Percentiles rank a stretch among this genome's conserved stretches.
These are phyloP conservation scores for Xylaria telfairii DNA, from an alignment of 495 filamentous ascomycete species.

Conservation along the genomic window DNA sequence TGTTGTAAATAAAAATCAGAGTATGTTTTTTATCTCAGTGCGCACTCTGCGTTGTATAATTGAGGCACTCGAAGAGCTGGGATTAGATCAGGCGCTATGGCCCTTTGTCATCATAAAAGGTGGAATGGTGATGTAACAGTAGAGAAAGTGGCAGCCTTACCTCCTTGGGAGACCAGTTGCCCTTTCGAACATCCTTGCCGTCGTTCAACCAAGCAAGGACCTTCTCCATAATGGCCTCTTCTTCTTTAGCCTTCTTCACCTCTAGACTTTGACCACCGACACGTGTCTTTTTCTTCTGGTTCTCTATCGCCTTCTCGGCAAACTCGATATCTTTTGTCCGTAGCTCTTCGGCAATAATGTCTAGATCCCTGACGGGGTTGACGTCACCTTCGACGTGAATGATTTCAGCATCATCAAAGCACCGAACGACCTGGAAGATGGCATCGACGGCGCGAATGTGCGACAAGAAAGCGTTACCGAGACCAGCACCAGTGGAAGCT, in stretches of 20 bases:
- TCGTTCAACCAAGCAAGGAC: conserved; percentile 79
- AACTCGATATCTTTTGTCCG: conserved; percentile 99
- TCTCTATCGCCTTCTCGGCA: conserved; percentile 91
- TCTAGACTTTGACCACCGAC: conserved; percentile 95
- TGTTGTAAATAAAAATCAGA: conserved; percentile 59
- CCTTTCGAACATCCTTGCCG: conserved; percentile 91
- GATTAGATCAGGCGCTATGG: conserved; percentile 92
- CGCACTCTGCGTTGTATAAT: conserved; percentile 71
- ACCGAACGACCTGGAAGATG: conserved; percentile 98
- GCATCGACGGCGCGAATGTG: conserved; percentile 99
- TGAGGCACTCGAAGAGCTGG: conserved; percentile 98
- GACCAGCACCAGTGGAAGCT: conserved; percentile 94
- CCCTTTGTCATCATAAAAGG: conserved; percentile 96
- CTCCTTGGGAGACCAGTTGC: conserved; percentile 92
- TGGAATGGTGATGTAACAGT: conserved; percentile 30
- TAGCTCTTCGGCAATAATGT: conserved; percentile 96
- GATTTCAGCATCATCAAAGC: conserved; percentile 99
- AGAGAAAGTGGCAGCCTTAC: conserved; percentile 62
- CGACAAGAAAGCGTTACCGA: conserved; percentile 97
- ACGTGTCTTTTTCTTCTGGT: conserved; percentile 87
- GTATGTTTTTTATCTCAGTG: conserved; percentile 76
- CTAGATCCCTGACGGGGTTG: conserved; percentile 89
- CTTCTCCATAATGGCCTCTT: conserved; percentile 90
- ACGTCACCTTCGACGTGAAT: conserved; percentile 99
- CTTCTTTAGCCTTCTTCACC: conserved; percentile 97